Conservation (phyloP, 1,284 basidiomycete genomes). For the Tausonia pullulans region DNA sequence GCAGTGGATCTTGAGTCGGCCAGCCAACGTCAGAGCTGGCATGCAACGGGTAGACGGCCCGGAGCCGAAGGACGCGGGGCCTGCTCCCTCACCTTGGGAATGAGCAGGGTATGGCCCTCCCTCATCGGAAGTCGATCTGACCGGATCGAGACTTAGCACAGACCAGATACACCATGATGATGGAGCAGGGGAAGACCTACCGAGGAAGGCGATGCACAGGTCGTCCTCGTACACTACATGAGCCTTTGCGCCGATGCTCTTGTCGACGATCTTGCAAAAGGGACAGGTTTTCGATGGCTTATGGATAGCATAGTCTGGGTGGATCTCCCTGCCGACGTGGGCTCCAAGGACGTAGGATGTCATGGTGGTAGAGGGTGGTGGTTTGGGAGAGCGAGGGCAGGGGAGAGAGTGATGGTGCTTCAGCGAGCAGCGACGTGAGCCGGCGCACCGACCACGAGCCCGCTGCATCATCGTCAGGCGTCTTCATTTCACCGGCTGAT, state of each 20-base stretch:
- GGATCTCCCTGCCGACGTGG: background rate
- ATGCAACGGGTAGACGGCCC: background rate
- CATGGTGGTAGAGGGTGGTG: background rate
- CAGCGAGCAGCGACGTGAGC: too few relatives aligned
- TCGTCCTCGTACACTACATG: background rate
- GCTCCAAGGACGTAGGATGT: constrained; percentile 1
- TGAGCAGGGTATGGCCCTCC: background rate
- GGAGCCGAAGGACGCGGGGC: background rate
- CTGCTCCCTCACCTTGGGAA: background rate
- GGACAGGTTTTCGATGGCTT: background rate
- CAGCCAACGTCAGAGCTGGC: background rate
- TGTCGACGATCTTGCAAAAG: background rate
- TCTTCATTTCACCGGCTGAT: too few relatives aligned
- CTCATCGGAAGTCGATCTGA: background rate
- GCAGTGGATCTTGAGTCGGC: background rate
- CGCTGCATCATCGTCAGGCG: too few relatives aligned
- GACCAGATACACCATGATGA: background rate
- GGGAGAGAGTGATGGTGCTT: too few relatives aligned
- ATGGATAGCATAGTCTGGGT: too few relatives aligned
- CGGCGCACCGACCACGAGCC: too few relatives aligned
- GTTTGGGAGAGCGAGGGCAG: too few relatives aligned
- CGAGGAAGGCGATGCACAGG: background rate
- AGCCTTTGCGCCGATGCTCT: background rate
- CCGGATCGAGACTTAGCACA: background rate
- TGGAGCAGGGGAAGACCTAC: background rate